Evolutionary conservation across 78 protist genomes (phyloP), one percentile per base, ranked within the genome.

Genomic region (Dictyostelium intermedium): DNA sequence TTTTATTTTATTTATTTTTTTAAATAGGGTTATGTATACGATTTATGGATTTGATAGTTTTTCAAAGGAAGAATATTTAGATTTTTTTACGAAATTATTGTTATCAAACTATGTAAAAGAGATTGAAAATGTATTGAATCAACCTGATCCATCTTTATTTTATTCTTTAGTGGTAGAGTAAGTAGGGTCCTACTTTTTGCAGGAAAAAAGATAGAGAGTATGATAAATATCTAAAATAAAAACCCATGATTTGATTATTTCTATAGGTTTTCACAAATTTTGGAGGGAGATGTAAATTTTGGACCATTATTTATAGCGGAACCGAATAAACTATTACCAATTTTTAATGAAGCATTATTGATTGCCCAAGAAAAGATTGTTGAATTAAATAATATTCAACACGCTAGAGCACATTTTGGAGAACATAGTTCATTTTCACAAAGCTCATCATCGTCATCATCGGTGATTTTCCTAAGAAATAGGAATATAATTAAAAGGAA

Each of bases 301-400:
- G 94, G 94, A 34, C 85, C 94, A 45, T 45, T 89, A 25, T 80
- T 89, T 50, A 69, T 89, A 78, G 69, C 94, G 35, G 83, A 89
- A 43, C 94, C 94, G 32, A 66, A 39, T 11, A 89, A 80, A 69
- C 11, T 89, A 50, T 69, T 89, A 50, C 87, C 85, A 63, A 32
- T 89, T 18, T 89, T 89, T 32, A 80, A 89, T 47, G 94, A 78
- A 80, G 66, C 84, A 47, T 66, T 78, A 20, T 30, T 80, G 14
- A 6, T 50, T 9, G 66, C 73, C 2, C 94, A 89, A 47, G 82
- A 80, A 41, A 61, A 41, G 32, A 14, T 80, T 16, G 43, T 23
- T 13, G 30, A 56, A 16, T 37, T 53, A 30, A 35, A 82, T 60
- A 80, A 47, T 27, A 35, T 16, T 78, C 56, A 41, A 78, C 39